Evolutionary conservation across 331 rosid genomes (phyloP), one percentile per base, ranked within the genome.

Genomic region (Quercus lobata): DNA sequence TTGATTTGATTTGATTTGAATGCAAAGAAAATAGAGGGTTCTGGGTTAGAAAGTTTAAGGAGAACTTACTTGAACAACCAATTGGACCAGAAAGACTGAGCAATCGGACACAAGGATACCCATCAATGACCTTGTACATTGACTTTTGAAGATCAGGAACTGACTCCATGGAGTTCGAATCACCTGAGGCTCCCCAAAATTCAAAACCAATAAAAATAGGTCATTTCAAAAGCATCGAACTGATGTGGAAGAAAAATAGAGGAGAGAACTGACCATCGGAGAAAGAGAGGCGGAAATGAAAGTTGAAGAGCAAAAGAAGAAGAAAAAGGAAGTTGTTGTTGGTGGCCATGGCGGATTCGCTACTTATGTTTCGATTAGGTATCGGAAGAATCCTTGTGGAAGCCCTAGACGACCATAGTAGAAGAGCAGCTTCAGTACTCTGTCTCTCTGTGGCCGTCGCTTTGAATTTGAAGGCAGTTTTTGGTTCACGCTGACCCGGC

Each of bases 131-230:
- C 61, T 85, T 84, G 84, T 94, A 94, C 97, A 94, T 94, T 21
- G 95, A 88, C 81, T 84, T 89, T 81, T 89, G 94, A 78, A 94
- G 97, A 87, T 94, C 98, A 2, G 98, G 98, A 79, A 94, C 98
- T 17, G 98, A 94, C 80, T 92, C 93, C 89, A 94, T 87, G 75
- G 84, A 77, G 77, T 78, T 82, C 44, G 91, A 81, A 73, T 86
- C 79, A 46, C 83, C 92, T 87, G 80, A 55, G 49, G 57, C 44
- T 49, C 72, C 44, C 60, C 35, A 29, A 60, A 46, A 57, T 9
- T 14, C 41, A 72, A 78, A 34, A 34, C 49, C 5, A 22, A 25
- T 49, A 3, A 14, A 11, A 49, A 49, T 1, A 12, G 5, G 4
- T 14, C 1, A 49, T 41, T 41, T 34, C 49, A 17, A 66, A 18